Conservation (phyloP, 768 basidiomycete species). For the Kwoniella europaea region DNA sequence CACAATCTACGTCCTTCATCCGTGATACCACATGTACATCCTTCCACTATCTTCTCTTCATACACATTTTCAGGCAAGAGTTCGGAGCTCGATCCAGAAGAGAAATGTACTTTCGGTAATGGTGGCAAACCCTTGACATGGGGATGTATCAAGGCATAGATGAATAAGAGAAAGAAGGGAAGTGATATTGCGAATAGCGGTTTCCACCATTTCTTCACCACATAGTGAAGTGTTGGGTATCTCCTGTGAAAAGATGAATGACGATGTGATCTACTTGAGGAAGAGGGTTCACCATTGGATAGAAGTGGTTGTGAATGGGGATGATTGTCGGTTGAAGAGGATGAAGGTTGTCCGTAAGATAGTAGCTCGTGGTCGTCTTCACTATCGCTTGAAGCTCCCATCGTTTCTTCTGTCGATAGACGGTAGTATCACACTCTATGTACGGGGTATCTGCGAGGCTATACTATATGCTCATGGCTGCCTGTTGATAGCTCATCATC, state of each 20-base stretch:
- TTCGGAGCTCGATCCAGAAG: not conserved
- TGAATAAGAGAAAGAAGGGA: slow-evolving; percentile 40
- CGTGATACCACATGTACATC: slow-evolving; percentile 39
- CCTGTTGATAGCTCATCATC: not conserved
- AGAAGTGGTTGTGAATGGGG: not conserved
- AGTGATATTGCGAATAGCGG: slow-evolving; percentile 30
- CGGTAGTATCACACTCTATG: no score
- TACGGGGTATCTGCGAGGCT: no score
- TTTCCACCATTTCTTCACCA: slow-evolving; percentile 37
- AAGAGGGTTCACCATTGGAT: not conserved
- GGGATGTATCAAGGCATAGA: slow-evolving; percentile 44
- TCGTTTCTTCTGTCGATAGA: not conserved
- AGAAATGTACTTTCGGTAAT: slow-evolving; percentile 35
- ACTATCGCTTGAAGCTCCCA: slow-evolving; percentile 20
- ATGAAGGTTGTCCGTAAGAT: slow-evolving; percentile 13
- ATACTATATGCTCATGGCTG: not conserved
- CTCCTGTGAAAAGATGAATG: slow-evolving; percentile 2
- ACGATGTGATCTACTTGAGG: not conserved
- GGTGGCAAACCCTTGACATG: slow-evolving; percentile 47
- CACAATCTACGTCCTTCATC: slow-evolving; percentile 46
- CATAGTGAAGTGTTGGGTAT: not conserved
- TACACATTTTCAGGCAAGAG: slow-evolving; percentile 1
- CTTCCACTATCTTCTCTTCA: slow-evolving; percentile 23
- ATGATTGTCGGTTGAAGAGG: slow-evolving; percentile 7
- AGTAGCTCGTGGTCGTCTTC: slow-evolving; percentile 24